phyloP scores from a whole-genome alignment of 129 eudicot genomes.

The Flaveria brownii region DNA sequence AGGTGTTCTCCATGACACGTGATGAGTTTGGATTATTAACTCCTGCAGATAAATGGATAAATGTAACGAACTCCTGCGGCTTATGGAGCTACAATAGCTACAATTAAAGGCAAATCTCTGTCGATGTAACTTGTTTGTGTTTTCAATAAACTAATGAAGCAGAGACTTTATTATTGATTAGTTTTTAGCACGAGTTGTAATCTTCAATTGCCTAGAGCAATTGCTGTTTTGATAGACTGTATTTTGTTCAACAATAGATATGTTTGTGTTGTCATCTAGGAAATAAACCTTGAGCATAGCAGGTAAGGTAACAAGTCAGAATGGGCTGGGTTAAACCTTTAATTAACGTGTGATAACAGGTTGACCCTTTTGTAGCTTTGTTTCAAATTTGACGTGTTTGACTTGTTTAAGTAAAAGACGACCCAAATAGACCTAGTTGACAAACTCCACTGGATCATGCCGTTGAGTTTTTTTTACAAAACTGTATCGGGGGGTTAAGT shows the following conservation, averaged over 20 bases:
- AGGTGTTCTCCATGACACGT: not conserved
- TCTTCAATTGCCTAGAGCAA: not conserved
- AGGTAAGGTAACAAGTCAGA: not conserved
- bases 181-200: not conserved
- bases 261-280: not conserved
- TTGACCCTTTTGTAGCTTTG: not conserved
- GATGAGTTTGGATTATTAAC: not conserved
- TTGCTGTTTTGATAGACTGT: not conserved
- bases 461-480: too few relatives aligned
- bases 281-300: not conserved
- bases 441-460: too few relatives aligned
- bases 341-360: not conserved
- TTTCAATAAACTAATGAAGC: slow-evolving; percentile 3
- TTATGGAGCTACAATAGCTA: not conserved
- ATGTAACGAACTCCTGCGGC: not conserved
- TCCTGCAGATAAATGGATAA: not conserved
- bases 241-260: not conserved
- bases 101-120: slow-evolving; percentile 2
- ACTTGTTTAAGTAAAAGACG: too few relatives aligned
- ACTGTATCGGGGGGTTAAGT: too few relatives aligned
- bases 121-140: slow-evolving; percentile 4
- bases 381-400: too few relatives aligned
- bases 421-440: too few relatives aligned
- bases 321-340: too few relatives aligned
- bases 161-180: not conserved